phyloP scores from a whole-genome alignment of 192 early-diverging fungal species.

The Entomortierella beljakovae region DNA sequence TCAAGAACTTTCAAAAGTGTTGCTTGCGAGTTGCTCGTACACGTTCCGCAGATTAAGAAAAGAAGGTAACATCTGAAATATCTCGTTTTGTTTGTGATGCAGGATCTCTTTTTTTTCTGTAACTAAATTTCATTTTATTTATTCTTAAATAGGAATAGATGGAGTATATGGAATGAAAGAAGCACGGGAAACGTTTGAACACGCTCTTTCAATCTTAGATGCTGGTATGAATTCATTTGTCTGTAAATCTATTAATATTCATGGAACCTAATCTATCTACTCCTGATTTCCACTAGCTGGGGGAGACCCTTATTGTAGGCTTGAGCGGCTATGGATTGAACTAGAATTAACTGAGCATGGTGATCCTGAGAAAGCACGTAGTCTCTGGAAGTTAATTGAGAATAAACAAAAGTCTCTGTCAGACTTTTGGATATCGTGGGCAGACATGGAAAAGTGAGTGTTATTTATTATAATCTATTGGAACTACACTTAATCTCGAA shows the following conservation, averaged over 20 bases:
- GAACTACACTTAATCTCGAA: neutral
- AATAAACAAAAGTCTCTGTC: constrained; percentile 20
- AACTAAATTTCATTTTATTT: neutral
- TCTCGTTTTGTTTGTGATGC: too few species aligned
- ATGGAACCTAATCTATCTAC: neutral
- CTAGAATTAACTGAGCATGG: constrained; percentile 17
- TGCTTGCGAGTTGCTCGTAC: constrained; percentile 20
- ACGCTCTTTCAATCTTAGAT: constrained; percentile 19
- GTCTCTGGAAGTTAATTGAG: constrained; percentile 26
- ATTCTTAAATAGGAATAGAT: too few species aligned
- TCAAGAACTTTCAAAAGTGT: constrained; percentile 30
- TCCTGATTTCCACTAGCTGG: constrained; percentile 24
- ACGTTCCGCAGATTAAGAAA: neutral
- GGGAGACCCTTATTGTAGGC: constrained; percentile 31
- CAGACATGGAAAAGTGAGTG: constrained; percentile 29
- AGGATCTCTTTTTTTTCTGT: neutral
- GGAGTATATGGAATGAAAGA: constrained; percentile 12
- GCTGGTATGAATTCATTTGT: constrained; percentile 11
- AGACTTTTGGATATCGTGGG: constrained; percentile 30
- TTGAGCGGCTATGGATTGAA: constrained; percentile 41
- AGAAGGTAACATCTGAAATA: too few species aligned
- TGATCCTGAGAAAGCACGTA: constrained; percentile 14
- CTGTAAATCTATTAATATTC: neutral
- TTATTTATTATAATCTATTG: neutral
- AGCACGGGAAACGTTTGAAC: constrained; percentile 18